Conservation (phyloP, 352 stramenopile genomes). For the Phytopythium ostracodes region DNA sequence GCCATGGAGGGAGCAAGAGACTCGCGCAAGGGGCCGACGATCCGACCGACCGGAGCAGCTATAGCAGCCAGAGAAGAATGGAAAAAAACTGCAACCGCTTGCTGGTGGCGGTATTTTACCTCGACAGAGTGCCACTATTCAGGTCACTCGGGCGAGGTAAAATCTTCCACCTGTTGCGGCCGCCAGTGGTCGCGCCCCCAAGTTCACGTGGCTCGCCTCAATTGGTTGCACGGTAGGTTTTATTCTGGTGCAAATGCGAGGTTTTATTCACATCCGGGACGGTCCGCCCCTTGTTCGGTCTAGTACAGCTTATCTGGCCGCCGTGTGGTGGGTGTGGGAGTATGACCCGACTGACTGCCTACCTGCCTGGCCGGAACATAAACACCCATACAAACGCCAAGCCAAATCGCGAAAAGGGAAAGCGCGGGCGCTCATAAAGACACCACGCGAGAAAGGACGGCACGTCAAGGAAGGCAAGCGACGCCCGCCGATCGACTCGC, state of each 20-base stretch:
- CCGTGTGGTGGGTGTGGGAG: neutral
- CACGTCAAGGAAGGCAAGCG: neutral
- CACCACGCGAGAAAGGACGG: neutral
- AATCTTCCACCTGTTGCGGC: neutral
- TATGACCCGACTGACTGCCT: neutral
- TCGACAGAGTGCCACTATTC: neutral
- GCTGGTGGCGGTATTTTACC: neutral
- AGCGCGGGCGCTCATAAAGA: neutral
- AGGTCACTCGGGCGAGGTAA: neutral
- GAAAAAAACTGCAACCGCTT: too few species aligned
- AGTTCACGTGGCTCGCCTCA: neutral
- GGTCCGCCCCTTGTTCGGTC: neutral
- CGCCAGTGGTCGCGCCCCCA: too few species aligned
- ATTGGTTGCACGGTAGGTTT: too few species aligned
- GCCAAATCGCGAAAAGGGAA: neutral
- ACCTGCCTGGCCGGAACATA: neutral
- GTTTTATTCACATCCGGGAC: too few species aligned
- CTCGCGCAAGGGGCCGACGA: too few species aligned
- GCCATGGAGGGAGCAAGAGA: constrained; percentile 17
- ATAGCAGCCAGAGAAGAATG: too few species aligned
- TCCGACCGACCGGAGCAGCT: too few species aligned
- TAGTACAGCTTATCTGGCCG: neutral
- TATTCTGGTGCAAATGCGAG: neutral
- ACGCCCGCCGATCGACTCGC: neutral
- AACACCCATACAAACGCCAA: constrained; percentile 3